Evolutionary conservation across 495 filamentous ascomycete genomes (phyloP).

Genomic region (Penicillium psychrofluorescens): DNA sequence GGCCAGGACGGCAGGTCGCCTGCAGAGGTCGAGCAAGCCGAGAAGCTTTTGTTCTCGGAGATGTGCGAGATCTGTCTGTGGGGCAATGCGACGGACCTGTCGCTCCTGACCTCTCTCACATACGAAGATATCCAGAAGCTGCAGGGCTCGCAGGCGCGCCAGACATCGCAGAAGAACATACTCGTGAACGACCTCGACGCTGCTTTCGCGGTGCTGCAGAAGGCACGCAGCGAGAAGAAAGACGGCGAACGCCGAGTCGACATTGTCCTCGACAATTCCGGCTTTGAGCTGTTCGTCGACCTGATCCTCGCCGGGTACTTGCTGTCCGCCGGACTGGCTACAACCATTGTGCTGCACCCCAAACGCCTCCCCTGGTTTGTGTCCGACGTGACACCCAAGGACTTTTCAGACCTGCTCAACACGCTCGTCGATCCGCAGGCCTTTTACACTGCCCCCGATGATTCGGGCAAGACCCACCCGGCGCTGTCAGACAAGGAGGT

Average conservation of each 20-base stretch:
- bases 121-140: conserved; percentile 97
- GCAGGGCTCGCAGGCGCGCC: conserved; percentile 79
- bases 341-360: conserved; percentile 80
- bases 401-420: conserved; percentile 73
- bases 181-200: conserved; percentile 71
- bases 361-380: conserved; percentile 98
- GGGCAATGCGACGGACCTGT: conserved; percentile 96
- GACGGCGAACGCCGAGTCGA: conserved; percentile 63
- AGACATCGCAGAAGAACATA: conserved; percentile 80
- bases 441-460: conserved; percentile 73
- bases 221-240: conserved; percentile 49
- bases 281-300: conserved; percentile 94
- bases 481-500: conserved; percentile 61
- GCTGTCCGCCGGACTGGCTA: conserved; percentile 72
- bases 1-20: conserved; percentile 24
- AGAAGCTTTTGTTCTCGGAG: conserved; percentile 74
- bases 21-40: conserved; percentile 56
- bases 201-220: conserved; percentile 63
- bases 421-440: conserved; percentile 63
- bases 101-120: conserved; percentile 78
- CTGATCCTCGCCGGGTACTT: conserved; percentile 86
- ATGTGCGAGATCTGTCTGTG: conserved; percentile 97
- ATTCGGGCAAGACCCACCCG: conserved; percentile 48
- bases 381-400: conserved; percentile 79
- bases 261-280: conserved; percentile 92